Conservation (phyloP, 352 stramenopile genomes). For the Globisporangium radiosum region DNA sequence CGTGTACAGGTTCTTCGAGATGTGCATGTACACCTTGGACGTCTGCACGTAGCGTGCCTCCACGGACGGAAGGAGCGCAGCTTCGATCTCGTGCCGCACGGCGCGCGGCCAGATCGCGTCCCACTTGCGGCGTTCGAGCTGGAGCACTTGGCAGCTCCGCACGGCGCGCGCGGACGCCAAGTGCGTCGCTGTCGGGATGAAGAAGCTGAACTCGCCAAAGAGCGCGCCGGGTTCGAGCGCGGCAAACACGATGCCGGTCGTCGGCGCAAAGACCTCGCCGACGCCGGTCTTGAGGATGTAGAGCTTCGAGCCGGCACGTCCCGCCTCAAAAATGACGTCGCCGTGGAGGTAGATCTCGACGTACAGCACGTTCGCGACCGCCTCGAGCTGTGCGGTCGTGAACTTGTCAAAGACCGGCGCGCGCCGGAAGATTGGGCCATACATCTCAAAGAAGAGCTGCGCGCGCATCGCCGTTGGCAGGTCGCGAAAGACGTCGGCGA, state of each 20-base stretch:
- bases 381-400: slow-evolving; percentile 39
- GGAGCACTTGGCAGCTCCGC: slow-evolving; percentile 54
- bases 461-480: slow-evolving; percentile 29
- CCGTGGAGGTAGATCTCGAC: slow-evolving; percentile 61
- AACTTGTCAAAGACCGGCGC: slow-evolving; percentile 33
- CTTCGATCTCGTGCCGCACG: slow-evolving; percentile 33
- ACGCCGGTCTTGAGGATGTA: slow-evolving; percentile 44
- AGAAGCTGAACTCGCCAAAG: slow-evolving; percentile 65
- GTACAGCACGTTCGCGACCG: slow-evolving; percentile 33
- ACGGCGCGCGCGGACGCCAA: slow-evolving; percentile 42
- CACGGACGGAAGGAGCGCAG: slow-evolving; percentile 27
- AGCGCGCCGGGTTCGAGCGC: slow-evolving; percentile 22
- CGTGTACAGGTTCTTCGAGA: slow-evolving; percentile 62
- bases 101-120: slow-evolving; percentile 37
- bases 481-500: slow-evolving; percentile 35
- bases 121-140: slow-evolving; percentile 46
- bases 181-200: slow-evolving; percentile 34
- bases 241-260: slow-evolving; percentile 32
- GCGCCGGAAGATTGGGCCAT: slow-evolving; percentile 23
- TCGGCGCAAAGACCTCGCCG: slow-evolving; percentile 36
- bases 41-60: slow-evolving; percentile 28
- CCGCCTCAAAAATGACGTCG: slow-evolving; percentile 52
- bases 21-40: slow-evolving; percentile 36
- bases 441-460: slow-evolving; percentile 53
- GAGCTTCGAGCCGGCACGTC: slow-evolving; percentile 29